phyloP scores from a whole-genome alignment of 2,329 filamentous ascomycete genomes.

The Cercospora nicotianae region DNA sequence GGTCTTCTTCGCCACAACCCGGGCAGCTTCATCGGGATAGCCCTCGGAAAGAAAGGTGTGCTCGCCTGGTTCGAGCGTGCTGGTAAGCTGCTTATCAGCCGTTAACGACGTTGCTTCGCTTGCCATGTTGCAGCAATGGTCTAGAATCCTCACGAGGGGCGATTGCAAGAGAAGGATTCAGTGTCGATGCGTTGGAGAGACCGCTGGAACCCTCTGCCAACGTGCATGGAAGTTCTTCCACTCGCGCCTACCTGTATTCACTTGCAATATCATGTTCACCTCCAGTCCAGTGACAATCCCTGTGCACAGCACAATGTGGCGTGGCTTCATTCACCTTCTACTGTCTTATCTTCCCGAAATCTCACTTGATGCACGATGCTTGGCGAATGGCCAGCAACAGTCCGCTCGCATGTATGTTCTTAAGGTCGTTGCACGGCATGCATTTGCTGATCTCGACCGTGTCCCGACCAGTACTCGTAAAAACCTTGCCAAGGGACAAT shows the following conservation, averaged over 20 bases:
- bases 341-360: not conserved
- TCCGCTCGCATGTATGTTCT: not conserved
- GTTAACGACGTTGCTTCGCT: not conserved
- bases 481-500: not conserved
- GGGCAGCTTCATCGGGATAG: not conserved
- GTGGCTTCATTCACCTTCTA: not conserved
- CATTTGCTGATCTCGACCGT: not conserved
- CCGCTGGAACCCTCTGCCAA: not conserved
- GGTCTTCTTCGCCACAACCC: not conserved
- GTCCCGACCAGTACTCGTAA: not conserved
- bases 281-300: not conserved
- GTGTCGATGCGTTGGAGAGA: not conserved
- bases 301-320: not conserved
- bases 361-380: not conserved
- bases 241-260: not conserved
- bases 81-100: not conserved
- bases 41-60: not conserved
- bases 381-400: not conserved
- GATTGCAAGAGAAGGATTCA: not conserved
- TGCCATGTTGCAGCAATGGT: not conserved
- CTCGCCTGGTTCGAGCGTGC: too few relatives aligned
- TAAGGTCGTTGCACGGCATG: not conserved
- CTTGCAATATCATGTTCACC: not conserved
- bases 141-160: not conserved
- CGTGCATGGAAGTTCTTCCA: not conserved